phyloP scores from a whole-genome alignment of 75 land plant species.

The Cryptomeria japonica region DNA sequence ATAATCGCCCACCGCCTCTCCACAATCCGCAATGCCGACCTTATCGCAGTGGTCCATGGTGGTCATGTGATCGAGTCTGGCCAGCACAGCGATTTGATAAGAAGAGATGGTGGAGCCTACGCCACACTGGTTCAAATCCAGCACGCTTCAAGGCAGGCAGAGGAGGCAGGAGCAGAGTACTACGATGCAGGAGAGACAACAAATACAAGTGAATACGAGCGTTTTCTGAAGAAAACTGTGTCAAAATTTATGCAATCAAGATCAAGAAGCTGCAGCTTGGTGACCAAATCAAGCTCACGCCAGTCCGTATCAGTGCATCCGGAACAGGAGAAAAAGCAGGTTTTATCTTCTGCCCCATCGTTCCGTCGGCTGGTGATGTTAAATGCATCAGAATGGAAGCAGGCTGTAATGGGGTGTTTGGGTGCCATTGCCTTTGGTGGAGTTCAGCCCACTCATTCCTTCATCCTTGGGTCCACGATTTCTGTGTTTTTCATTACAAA shows the following conservation, averaged over 20 bases:
- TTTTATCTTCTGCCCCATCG: constrained; percentile 32
- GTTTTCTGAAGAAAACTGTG: too few relatives aligned
- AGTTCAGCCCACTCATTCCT: constrained; percentile 61
- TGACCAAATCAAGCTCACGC: constrained; percentile 15
- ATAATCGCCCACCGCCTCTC: constrained; percentile 47
- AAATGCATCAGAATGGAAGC: constrained; percentile 71
- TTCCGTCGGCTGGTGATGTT: constrained; percentile 47
- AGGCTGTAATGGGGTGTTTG: constrained; percentile 48
- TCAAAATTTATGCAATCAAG: constrained; percentile 13
- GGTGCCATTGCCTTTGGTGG: constrained; percentile 60
- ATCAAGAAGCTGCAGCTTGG: not conserved
- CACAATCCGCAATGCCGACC: constrained; percentile 48
- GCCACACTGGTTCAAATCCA: constrained; percentile 39
- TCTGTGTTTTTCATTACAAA: constrained; percentile 46
- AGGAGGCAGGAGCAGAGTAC: not conserved
- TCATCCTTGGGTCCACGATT: constrained; percentile 45
- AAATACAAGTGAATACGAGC: too few relatives aligned
- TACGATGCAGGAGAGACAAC: constrained; percentile 12
- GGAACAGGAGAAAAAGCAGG: not conserved
- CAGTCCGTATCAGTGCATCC: not conserved
- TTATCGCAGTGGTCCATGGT: constrained; percentile 39
- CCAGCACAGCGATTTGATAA: constrained; percentile 39
- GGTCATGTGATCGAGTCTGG: constrained; percentile 53
- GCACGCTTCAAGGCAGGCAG: not conserved
- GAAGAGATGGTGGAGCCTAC: constrained; percentile 37